phyloP scores from a whole-genome alignment of 2,329 filamentous ascomycete species.

The Biscogniauxia marginata region DNA sequence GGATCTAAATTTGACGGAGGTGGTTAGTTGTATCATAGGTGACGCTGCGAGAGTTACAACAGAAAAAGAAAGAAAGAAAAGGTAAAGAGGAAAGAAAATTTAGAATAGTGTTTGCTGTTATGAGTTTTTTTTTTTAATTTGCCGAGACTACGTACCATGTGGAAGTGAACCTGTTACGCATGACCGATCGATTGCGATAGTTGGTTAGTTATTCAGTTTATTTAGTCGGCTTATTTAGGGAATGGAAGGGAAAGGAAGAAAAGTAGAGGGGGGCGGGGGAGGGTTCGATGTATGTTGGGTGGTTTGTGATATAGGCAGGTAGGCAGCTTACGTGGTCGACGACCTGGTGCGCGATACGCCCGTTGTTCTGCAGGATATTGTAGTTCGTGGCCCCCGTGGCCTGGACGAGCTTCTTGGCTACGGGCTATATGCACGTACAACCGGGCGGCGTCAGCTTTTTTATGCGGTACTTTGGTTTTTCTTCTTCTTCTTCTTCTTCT shows the following conservation, averaged over 20 bases:
- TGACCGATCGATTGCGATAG: no score
- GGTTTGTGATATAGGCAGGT: no score
- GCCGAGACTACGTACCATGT: constrained; percentile 67
- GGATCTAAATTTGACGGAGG: constrained; percentile 73
- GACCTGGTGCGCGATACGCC: constrained; percentile 82
- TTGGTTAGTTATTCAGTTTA: constrained; percentile 6
- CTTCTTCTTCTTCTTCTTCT: background rate
- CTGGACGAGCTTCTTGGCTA: constrained; percentile 81
- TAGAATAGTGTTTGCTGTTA: background rate
- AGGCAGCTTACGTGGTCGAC: constrained; percentile 85
- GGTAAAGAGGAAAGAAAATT: background rate
- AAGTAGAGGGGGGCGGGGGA: background rate
- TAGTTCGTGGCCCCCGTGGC: constrained; percentile 78
- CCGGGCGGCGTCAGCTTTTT: no score
- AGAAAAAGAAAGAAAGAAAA: background rate
- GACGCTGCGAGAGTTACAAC: constrained; percentile 3
- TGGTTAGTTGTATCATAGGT: constrained; percentile 8
- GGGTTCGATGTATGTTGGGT: no score
- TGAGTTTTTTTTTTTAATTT: no score
- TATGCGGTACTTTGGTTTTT: background rate
- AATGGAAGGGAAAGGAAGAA: constrained; percentile 2
- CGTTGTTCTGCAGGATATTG: constrained; percentile 97
- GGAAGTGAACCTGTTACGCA: constrained; percentile 89
- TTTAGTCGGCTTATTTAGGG: background rate
- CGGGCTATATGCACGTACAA: constrained; percentile 62